A percentile compares a stretch with the other conserved stretches of the same genome.
Conservation (phyloP, 2,329 filamentous ascomycete species). For the Fusarium agapanthi region DNA sequence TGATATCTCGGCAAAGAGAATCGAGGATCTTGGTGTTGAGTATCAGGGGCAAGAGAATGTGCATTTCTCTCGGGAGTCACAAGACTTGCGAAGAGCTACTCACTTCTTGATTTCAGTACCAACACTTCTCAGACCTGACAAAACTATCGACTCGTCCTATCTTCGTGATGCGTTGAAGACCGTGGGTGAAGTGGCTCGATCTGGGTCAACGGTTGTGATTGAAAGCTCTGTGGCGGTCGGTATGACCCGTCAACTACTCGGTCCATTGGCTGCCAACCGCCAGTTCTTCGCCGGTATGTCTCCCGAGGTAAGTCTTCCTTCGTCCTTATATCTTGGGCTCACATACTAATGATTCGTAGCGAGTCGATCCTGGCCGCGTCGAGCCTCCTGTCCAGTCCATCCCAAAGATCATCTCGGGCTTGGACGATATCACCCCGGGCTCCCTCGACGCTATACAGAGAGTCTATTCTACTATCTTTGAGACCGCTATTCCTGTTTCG, state of each 20-base stretch:
- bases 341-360: conserved; percentile 39
- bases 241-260: conserved; percentile 60
- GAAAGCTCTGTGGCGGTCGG: conserved; percentile 63
- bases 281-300: conserved; percentile 59
- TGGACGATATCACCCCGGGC: conserved; percentile 55
- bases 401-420: conserved; percentile 62
- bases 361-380: conserved; percentile 59
- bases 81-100: conserved; percentile 51
- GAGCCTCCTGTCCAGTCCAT: conserved; percentile 53
- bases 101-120: conserved; percentile 63
- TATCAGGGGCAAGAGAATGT: conserved; percentile 20
- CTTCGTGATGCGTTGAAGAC: conserved; percentile 54
- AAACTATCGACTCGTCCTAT: conserved; percentile 56
- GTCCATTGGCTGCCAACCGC: conserved; percentile 50
- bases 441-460: conserved; percentile 53
- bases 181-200: conserved; percentile 51
- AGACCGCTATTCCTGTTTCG: conserved; percentile 56
- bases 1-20: conserved; percentile 52
- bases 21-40: conserved; percentile 44
- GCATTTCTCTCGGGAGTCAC: conserved; percentile 48
- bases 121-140: conserved; percentile 56
- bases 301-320: conserved; percentile 43
- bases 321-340: fast-evolving
- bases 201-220: conserved; percentile 57
- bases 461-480: conserved; percentile 56